Percentiles rank a stretch among this genome's conserved stretches.
phyloP scores from a whole-genome alignment of 495 filamentous ascomycete species.

The Clohesyomyces aquaticus region DNA sequence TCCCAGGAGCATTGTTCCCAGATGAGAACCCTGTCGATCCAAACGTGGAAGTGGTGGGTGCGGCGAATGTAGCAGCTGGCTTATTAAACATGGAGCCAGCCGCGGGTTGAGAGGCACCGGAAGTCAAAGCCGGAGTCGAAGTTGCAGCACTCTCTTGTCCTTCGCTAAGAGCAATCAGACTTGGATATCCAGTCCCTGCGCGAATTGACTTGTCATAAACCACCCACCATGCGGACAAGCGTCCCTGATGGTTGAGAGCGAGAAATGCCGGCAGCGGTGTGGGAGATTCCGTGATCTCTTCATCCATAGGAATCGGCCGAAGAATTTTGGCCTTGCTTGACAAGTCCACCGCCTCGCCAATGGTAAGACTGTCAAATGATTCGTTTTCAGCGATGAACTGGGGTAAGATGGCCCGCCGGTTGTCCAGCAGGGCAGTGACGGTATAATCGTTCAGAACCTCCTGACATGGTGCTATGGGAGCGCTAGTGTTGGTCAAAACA shows the following conservation, averaged over 20 bases:
- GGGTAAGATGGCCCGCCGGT: slow-evolving; percentile 74
- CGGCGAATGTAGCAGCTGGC: slow-evolving; percentile 5
- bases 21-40: slow-evolving; percentile 10
- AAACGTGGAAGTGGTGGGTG: slow-evolving; percentile 30
- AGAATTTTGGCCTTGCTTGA: slow-evolving; percentile 77
- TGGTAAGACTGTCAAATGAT: slow-evolving; percentile 58
- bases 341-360: slow-evolving; percentile 82
- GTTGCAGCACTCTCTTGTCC: not conserved
- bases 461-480: slow-evolving; percentile 63
- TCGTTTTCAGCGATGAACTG: slow-evolving; percentile 56
- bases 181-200: slow-evolving; percentile 70
- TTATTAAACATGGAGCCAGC: slow-evolving; percentile 1
- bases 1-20: slow-evolving; percentile 37
- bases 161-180: slow-evolving; percentile 52
- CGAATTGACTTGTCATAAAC: slow-evolving; percentile 85
- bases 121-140: not conserved
- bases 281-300: slow-evolving; percentile 74
- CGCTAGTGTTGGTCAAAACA: slow-evolving; percentile 71
- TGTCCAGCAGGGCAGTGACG: slow-evolving; percentile 75
- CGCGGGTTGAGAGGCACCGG: not conserved
- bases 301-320: slow-evolving; percentile 71
- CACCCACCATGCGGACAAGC: slow-evolving; percentile 86
- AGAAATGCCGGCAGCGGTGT: slow-evolving; percentile 85
- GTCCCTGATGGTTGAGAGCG: slow-evolving; percentile 86
- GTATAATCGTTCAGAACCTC: slow-evolving; percentile 63